Conservation (phyloP, 768 basidiomycete genomes). For the Dacryopinax primogenitus region DNA sequence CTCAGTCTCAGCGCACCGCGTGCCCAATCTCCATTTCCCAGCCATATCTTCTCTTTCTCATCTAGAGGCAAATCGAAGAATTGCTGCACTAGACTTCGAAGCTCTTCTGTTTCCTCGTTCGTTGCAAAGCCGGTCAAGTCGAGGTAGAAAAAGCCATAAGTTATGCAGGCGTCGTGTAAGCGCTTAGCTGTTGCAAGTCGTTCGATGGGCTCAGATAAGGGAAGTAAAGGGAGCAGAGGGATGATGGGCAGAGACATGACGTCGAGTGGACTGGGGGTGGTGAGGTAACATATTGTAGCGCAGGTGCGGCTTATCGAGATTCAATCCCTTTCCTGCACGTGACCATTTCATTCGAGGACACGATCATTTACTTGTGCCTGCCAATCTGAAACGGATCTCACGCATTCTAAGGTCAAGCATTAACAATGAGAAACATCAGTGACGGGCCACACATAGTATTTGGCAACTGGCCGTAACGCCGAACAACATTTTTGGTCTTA, state of each 20-base stretch:
- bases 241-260: constrained; percentile 11
- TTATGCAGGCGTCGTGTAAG: constrained; percentile 58
- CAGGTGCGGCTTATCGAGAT: too few species aligned
- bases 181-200: constrained; percentile 24
- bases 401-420: too few species aligned
- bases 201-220: neutral
- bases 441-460: too few species aligned
- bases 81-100: constrained; percentile 47
- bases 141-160: constrained; percentile 85
- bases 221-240: constrained; percentile 13
- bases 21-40: constrained; percentile 57
- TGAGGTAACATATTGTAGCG: too few species aligned
- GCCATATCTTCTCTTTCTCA: constrained; percentile 64
- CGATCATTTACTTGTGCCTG: too few species aligned
- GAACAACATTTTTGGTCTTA: too few species aligned
- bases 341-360: too few species aligned
- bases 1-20: constrained; percentile 42
- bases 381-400: too few species aligned
- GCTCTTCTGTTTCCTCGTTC: constrained; percentile 47
- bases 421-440: too few species aligned
- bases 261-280: too few species aligned
- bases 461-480: too few species aligned
- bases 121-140: constrained; percentile 50
- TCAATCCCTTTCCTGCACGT: too few species aligned
- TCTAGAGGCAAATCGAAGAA: constrained; percentile 63